Evolutionary conservation across 441 rosid species (phyloP).

Genomic region (Geranium incanum): DNA sequence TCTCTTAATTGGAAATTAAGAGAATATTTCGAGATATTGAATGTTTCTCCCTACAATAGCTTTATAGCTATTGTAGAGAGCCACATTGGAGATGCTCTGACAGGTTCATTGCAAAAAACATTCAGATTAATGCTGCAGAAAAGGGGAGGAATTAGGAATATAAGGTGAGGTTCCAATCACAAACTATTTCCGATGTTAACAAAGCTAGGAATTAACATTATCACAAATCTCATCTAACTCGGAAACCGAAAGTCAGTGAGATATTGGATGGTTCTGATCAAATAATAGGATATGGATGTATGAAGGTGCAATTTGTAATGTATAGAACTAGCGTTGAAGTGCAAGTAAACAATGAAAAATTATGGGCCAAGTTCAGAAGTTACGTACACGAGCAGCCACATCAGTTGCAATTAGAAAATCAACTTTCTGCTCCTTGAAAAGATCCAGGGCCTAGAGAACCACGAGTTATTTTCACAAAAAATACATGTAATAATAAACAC

Average conservation of each 20-base stretch:
- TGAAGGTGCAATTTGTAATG: background rate
- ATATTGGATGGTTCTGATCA: background rate
- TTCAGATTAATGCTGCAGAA: background rate
- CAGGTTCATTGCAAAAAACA: background rate
- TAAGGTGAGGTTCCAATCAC: too few species aligned
- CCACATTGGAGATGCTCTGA: too few species aligned
- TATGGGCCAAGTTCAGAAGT: background rate
- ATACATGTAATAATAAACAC: background rate
- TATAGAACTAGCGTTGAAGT: background rate
- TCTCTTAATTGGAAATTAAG: too few species aligned
- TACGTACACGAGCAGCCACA: constrained; percentile 93
- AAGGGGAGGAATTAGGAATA: background rate
- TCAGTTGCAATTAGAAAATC: constrained; percentile 94
- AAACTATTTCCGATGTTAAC: background rate
- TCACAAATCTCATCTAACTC: background rate
- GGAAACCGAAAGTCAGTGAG: background rate
- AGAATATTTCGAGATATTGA: too few species aligned
- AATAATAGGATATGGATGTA: background rate
- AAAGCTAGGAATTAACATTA: background rate
- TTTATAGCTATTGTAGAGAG: too few species aligned
- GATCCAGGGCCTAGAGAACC: constrained; percentile 70
- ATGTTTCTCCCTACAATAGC: too few species aligned
- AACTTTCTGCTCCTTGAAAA: constrained; percentile 79
- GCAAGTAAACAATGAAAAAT: background rate
- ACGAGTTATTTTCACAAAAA: constrained; percentile 16